A percentile compares a stretch with the other conserved stretches of the same genome.
Evolutionary conservation across 257 asterid genomes (phyloP).

Genomic region (Cynanchum wilfordii): DNA sequence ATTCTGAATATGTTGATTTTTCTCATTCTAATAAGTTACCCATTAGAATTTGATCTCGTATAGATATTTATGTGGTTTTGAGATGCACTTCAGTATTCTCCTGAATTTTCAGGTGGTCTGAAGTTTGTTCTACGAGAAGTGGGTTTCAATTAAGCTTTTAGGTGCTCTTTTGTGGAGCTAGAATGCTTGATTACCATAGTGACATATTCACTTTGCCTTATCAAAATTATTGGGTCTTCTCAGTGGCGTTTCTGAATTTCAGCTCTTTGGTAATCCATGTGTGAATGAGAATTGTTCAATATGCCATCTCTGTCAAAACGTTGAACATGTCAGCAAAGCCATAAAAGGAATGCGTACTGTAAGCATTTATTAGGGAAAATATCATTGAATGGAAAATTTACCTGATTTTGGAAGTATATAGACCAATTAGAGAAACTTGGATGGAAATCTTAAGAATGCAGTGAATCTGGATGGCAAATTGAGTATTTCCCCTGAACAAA

Average conservation of each 20-base stretch:
- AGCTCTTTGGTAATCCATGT: background rate
- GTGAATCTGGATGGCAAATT: background rate
- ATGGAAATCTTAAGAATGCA: background rate
- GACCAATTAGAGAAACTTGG: background rate
- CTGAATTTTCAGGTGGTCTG: background rate
- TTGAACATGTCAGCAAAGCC: background rate
- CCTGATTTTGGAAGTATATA: background rate
- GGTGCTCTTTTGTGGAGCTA: background rate
- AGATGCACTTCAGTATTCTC: background rate
- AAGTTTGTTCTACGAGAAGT: background rate
- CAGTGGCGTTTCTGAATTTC: background rate
- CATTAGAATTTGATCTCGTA: background rate
- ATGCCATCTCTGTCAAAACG: background rate
- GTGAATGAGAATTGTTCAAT: background rate
- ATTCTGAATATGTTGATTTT: background rate
- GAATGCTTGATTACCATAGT: background rate
- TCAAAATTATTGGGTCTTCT: background rate
- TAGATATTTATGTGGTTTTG: background rate
- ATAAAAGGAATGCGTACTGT: background rate
- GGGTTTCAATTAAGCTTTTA: background rate
- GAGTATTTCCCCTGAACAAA: background rate
- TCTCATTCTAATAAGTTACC: background rate
- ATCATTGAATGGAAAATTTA: background rate
- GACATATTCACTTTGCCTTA: background rate
- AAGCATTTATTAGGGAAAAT: background rate